Percentiles rank a stretch among this genome's conserved stretches.
phyloP scores from a whole-genome alignment of 176 grass and related monocot genomes.

The Bromus sterilis region DNA sequence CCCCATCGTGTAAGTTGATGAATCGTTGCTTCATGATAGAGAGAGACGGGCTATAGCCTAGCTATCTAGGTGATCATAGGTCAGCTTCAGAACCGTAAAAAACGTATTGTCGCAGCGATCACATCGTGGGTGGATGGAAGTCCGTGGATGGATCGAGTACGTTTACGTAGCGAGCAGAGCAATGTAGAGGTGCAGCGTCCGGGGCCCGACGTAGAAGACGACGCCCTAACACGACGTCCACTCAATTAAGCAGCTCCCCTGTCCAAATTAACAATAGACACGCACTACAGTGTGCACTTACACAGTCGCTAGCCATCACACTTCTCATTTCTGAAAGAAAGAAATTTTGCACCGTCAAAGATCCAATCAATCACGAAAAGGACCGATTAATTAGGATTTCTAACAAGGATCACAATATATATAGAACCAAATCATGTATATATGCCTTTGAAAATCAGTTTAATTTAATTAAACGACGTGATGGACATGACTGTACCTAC shows the following conservation, averaged over 20 bases:
- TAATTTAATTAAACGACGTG: not conserved
- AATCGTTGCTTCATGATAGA: not conserved
- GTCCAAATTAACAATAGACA: constrained; percentile 26
- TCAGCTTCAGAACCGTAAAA: constrained; percentile 14
- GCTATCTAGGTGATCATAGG: not conserved
- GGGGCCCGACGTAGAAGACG: constrained; percentile 30
- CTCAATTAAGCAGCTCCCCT: constrained; percentile 6
- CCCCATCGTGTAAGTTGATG: not conserved
- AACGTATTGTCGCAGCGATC: constrained; percentile 12
- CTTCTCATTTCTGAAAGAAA: too few species aligned
- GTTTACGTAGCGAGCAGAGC: not conserved
- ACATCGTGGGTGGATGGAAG: constrained; percentile 15
- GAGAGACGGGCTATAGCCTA: not conserved
- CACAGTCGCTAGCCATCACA: constrained; percentile 15
- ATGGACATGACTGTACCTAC: constrained; percentile 12
- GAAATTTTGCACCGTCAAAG: not conserved
- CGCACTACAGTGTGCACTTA: not conserved
- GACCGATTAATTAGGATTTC: not conserved
- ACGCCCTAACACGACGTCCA: constrained; percentile 29
- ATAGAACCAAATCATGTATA: not conserved
- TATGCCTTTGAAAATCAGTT: not conserved
- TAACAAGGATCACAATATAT: not conserved
- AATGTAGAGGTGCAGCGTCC: not conserved
- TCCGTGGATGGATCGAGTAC: not conserved
- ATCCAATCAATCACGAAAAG: not conserved